Evolutionary conservation across 2,329 filamentous ascomycete genomes (phyloP).

Genomic region (Pseudofabraea citricarpa): DNA sequence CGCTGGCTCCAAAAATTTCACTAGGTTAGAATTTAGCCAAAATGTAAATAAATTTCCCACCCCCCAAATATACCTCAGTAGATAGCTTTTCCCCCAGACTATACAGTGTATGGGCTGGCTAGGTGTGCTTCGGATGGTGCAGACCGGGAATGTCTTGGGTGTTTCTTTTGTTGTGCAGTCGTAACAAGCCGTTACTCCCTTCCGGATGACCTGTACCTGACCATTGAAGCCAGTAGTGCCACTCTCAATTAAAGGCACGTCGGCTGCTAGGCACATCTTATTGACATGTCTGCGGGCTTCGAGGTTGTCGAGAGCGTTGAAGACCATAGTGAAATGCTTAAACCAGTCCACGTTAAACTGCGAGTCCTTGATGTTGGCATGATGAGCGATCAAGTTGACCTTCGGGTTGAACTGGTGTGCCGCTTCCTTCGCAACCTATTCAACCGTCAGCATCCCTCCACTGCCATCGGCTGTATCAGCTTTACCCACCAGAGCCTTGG

Average conservation of each 20-base stretch:
- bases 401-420: slow-evolving; percentile 86
- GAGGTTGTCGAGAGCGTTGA: slow-evolving; percentile 95
- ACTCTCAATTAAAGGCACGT: slow-evolving; percentile 89
- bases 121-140: slow-evolving; percentile 93
- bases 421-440: slow-evolving; percentile 83
- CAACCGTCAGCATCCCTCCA: slow-evolving; percentile 8
- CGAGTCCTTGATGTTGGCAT: slow-evolving; percentile 90
- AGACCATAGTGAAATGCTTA: slow-evolving; percentile 74
- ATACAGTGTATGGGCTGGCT: slow-evolving; percentile 98
- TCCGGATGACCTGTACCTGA: slow-evolving; percentile 94
- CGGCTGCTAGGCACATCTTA: slow-evolving; percentile 89
- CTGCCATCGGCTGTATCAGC: neutral
- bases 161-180: slow-evolving; percentile 88
- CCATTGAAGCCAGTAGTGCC: slow-evolving; percentile 97
- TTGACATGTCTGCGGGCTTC: slow-evolving; percentile 94
- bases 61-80: slow-evolving; percentile 70
- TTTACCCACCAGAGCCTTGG: slow-evolving; percentile 76
- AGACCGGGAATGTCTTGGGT: slow-evolving; percentile 91
- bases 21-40: too few relatives aligned
- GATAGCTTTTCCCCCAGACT: slow-evolving; percentile 96
- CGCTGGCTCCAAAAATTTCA: slow-evolving; percentile 88
- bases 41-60: too few relatives aligned
- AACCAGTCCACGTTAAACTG: slow-evolving; percentile 91
- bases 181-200: slow-evolving; percentile 89
- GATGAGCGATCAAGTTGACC: slow-evolving; percentile 80